Evolutionary conservation across 192 early-diverging fungal species (phyloP).

Genomic region (Chytriomyces confervae): DNA sequence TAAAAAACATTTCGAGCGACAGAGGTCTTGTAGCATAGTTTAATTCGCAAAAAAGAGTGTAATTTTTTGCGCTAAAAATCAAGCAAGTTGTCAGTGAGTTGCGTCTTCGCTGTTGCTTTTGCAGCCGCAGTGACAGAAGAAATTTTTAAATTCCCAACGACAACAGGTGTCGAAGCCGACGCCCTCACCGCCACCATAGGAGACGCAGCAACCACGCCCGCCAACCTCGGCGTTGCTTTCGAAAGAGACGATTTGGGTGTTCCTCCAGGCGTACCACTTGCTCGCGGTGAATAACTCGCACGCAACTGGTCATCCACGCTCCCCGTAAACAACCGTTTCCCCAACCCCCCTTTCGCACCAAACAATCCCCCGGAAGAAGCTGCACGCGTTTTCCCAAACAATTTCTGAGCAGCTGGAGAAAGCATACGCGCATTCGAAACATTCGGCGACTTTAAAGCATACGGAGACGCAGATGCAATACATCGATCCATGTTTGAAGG

Average conservation of each 20-base stretch:
- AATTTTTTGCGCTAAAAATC: conserved; percentile 3
- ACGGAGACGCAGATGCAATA: no score
- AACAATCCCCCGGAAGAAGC: background rate
- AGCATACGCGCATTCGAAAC: background rate
- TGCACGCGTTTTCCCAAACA: background rate
- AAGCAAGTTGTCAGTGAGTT: conserved; percentile 25
- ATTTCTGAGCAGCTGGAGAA: conserved; percentile 12
- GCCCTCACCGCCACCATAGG: background rate
- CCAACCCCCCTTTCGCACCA: background rate
- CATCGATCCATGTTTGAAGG: no score
- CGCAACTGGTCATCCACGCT: conserved; percentile 20
- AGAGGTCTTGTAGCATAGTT: background rate
- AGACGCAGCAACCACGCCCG: background rate
- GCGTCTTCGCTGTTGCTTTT: background rate
- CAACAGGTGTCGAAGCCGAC: background rate
- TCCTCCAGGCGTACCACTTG: background rate
- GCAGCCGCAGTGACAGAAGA: background rate
- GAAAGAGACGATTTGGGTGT: conserved; percentile 3
- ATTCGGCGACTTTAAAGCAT: background rate
- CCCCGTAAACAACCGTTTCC: background rate
- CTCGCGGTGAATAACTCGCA: conserved; percentile 14
- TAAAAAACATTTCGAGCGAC: background rate
- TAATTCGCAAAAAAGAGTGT: background rate
- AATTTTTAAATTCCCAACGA: background rate
- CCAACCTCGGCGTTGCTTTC: background rate